These are phyloP conservation scores for Cinnamomum chago DNA, from an alignment of 164 flowering plant genomes.

Conservation along the genomic window DNA sequence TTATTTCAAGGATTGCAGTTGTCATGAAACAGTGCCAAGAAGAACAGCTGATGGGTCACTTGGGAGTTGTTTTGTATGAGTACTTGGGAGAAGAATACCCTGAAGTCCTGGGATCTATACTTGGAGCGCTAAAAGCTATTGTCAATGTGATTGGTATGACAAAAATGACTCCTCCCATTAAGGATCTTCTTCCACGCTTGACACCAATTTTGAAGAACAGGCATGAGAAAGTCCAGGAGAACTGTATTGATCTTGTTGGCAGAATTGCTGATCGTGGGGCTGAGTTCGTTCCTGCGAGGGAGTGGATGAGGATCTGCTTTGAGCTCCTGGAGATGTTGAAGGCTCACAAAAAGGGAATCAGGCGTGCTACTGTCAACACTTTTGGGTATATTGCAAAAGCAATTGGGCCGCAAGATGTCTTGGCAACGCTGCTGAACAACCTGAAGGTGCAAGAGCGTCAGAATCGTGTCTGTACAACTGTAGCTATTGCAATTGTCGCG, in stretches of 20 bases:
- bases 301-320: slow-evolving; percentile 99
- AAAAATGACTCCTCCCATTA: slow-evolving; percentile 98
- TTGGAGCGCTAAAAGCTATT: slow-evolving; percentile 93
- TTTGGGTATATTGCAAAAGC: slow-evolving; percentile 99
- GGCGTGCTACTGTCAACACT: slow-evolving; percentile 95
- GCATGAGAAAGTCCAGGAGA: slow-evolving; percentile 98
- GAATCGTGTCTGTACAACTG: slow-evolving; percentile 98
- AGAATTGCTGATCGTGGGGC: slow-evolving; percentile 99
- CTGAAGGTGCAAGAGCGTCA: slow-evolving; percentile 98
- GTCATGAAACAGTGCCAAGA: slow-evolving; percentile 99
- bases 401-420: slow-evolving; percentile 96
- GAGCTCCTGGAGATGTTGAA: slow-evolving; percentile 99
- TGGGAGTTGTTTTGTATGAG: slow-evolving; percentile 94
- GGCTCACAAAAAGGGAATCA: slow-evolving; percentile 96
- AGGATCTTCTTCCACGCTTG: slow-evolving; percentile 90
- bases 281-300: slow-evolving; percentile 98
- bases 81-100: slow-evolving; percentile 98
- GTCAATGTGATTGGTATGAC: slow-evolving; percentile 99
- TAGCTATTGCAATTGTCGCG: slow-evolving; percentile 97
- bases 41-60: slow-evolving; percentile 98
- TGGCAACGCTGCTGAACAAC: slow-evolving; percentile 90
- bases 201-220: slow-evolving; percentile 96
- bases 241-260: slow-evolving; percentile 97
- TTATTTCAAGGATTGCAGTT: slow-evolving; percentile 95
- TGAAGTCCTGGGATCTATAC: slow-evolving; percentile 88